Percentiles rank a stretch among this genome's conserved stretches.
These are phyloP conservation scores for Erysiphe pulchra DNA, from an alignment of 2,329 filamentous ascomycete species.

Conservation along the genomic window DNA sequence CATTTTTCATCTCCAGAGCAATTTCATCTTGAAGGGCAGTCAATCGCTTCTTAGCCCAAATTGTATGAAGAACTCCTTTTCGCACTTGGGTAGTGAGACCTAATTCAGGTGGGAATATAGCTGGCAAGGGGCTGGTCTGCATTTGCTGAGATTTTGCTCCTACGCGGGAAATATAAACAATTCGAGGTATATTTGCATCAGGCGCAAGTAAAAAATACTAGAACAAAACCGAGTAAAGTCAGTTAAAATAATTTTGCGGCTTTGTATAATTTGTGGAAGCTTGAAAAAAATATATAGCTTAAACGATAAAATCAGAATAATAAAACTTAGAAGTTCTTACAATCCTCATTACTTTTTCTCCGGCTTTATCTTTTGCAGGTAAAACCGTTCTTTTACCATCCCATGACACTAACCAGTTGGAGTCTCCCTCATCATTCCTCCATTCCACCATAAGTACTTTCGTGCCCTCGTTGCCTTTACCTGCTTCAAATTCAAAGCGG, in stretches of 20 bases:
- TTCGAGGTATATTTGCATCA: slow-evolving; percentile 41
- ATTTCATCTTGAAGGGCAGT: slow-evolving; percentile 56
- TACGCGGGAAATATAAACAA: slow-evolving; percentile 36
- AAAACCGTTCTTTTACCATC: slow-evolving; percentile 52
- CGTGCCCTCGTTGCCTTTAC: slow-evolving; percentile 54
- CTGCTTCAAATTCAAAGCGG: slow-evolving; percentile 67
- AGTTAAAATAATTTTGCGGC: too few relatives aligned
- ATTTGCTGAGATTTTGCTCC: slow-evolving; percentile 17
- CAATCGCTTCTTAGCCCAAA: slow-evolving; percentile 69
- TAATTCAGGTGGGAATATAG: slow-evolving; percentile 59
- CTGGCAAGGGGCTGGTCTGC: slow-evolving; percentile 55
- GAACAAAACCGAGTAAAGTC: background rate
- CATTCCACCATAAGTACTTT: slow-evolving; percentile 90
- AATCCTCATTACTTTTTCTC: slow-evolving; percentile 21
- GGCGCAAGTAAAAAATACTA: slow-evolving; percentile 57
- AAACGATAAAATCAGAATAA: background rate
- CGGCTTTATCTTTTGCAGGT: slow-evolving; percentile 17
- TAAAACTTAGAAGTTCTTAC: background rate
- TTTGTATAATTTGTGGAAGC: too few relatives aligned
- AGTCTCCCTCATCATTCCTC: slow-evolving; percentile 28
- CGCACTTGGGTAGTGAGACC: slow-evolving; percentile 42
- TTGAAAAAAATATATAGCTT: background rate
- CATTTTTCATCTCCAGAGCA: slow-evolving; percentile 45
- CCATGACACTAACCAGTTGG: slow-evolving; percentile 59
- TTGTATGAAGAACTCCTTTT: slow-evolving; percentile 58